These are phyloP conservation scores for Parathielavia appendiculata DNA, from an alignment of 495 filamentous ascomycete genomes.

Conservation along the genomic window DNA sequence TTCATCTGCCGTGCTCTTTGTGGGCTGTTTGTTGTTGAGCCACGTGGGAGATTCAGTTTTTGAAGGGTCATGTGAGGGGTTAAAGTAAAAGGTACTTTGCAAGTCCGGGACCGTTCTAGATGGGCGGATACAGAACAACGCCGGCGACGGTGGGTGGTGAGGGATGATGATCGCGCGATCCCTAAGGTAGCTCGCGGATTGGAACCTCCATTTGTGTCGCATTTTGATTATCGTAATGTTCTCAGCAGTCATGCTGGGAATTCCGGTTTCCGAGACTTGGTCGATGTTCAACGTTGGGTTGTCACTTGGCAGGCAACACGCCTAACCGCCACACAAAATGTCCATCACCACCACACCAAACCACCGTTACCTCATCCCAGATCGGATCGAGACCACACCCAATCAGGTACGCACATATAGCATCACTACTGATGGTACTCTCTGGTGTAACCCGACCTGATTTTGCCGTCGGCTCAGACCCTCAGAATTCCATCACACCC, in stretches of 20 bases:
- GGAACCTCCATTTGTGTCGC: too few species aligned
- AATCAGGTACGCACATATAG: background rate
- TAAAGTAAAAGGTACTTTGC: background rate
- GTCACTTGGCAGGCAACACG: conserved; percentile 1
- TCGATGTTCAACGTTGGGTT: background rate
- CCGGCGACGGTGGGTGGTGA: background rate
- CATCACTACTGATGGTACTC: conserved; percentile 1
- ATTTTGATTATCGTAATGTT: too few species aligned
- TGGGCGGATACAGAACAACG: too few species aligned
- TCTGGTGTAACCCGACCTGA: background rate
- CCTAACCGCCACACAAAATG: background rate
- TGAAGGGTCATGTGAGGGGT: background rate
- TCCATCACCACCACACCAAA: conserved; percentile 1
- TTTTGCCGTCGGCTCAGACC: conserved; percentile 10
- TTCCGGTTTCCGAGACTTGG: background rate
- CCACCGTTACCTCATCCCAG: background rate
- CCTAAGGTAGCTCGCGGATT: too few species aligned
- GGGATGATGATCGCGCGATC: background rate
- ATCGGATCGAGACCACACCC: background rate
- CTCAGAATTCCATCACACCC: background rate
- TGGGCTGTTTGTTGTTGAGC: background rate
- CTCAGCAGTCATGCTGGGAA: background rate
- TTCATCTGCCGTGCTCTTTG: background rate
- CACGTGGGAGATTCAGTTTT: conserved; percentile 1
- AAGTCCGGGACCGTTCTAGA: background rate